phyloP scores from a whole-genome alignment of 148 eudicot genomes.

The Heliamphora exappendiculata region DNA sequence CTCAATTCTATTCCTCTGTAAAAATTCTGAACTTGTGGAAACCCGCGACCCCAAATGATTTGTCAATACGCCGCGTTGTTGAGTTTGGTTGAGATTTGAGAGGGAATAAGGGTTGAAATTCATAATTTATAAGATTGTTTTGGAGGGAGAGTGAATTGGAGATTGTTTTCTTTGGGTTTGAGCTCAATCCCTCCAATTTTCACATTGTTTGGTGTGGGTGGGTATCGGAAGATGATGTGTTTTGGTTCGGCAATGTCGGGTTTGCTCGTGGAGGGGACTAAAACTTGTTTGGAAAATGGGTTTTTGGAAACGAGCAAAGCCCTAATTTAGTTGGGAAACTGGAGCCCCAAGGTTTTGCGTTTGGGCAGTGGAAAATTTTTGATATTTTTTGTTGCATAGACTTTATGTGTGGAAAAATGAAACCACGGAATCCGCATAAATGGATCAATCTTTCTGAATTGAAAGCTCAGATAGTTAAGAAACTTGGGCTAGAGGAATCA shows the following conservation, averaged over 20 bases:
- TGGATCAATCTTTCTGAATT: conserved; percentile 42
- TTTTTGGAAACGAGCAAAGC: conserved; percentile 23
- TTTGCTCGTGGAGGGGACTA: conserved; percentile 11
- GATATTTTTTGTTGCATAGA: conserved; percentile 19
- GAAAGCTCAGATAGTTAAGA: conserved; percentile 46
- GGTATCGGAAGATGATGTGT: conserved; percentile 23
- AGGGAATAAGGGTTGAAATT: conserved; percentile 7
- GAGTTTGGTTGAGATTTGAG: background rate
- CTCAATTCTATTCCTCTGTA: background rate
- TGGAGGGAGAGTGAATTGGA: conserved; percentile 57
- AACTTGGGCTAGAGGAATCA: conserved; percentile 48
- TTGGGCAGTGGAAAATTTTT: conserved; percentile 6
- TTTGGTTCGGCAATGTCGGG: conserved; percentile 12
- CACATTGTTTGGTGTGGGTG: conserved; percentile 5
- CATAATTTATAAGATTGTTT: conserved; percentile 26
- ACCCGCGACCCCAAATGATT: background rate
- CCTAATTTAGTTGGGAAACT: conserved; percentile 21
- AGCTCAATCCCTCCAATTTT: conserved; percentile 11
- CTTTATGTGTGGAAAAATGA: conserved; percentile 36
- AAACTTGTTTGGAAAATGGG: conserved; percentile 22
- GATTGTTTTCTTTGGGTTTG: conserved; percentile 30
- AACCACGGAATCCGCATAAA: conserved; percentile 32
- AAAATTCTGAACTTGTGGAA: background rate
- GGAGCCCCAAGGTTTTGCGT: conserved; percentile 2
- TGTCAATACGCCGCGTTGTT: background rate